These are phyloP conservation scores for Colletotrichum orbiculare DNA, from an alignment of 2,329 filamentous ascomycete species.

Conservation along the genomic window DNA sequence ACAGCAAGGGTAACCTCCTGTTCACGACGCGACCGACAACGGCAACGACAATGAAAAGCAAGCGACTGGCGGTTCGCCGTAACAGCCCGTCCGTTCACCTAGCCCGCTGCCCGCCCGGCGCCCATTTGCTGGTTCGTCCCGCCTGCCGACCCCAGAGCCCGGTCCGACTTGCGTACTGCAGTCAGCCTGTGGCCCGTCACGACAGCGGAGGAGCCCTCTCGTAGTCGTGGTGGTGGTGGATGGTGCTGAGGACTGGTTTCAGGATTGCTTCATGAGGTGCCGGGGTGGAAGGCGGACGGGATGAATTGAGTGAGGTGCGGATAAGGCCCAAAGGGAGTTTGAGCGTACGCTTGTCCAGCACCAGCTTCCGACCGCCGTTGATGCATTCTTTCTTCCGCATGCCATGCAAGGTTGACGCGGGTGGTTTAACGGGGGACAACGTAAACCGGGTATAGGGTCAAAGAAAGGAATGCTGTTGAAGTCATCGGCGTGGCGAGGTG, in stretches of 20 bases:
- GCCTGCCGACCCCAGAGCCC: slow-evolving; percentile 3
- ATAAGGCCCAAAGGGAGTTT: slow-evolving; percentile 10
- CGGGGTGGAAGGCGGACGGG: slow-evolving; percentile 33
- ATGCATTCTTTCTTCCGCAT: too few species aligned
- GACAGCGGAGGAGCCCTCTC: slow-evolving; percentile 4
- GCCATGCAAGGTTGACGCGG: too few species aligned
- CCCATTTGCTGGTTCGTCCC: slow-evolving; percentile 33
- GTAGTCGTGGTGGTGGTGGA: background rate
- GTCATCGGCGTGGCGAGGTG: too few species aligned
- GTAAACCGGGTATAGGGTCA: too few species aligned
- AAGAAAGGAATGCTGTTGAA: too few species aligned
- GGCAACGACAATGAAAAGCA: too few species aligned
- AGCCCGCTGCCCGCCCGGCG: background rate
- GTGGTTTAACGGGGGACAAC: too few species aligned
- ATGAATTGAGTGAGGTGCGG: slow-evolving; percentile 10
- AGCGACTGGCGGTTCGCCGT: too few species aligned
- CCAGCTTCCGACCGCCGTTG: too few species aligned
- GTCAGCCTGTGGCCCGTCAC: slow-evolving; percentile 3
- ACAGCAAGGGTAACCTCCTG: background rate
- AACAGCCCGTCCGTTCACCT: too few species aligned
- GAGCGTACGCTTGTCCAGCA: too few species aligned
- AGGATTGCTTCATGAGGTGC: slow-evolving; percentile 53
- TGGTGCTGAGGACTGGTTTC: slow-evolving; percentile 47
- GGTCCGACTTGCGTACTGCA: background rate
- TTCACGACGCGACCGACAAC: background rate